These are phyloP conservation scores for Elaeagnus macrophylla DNA, from an alignment of 306 rosid species.

Conservation along the genomic window DNA sequence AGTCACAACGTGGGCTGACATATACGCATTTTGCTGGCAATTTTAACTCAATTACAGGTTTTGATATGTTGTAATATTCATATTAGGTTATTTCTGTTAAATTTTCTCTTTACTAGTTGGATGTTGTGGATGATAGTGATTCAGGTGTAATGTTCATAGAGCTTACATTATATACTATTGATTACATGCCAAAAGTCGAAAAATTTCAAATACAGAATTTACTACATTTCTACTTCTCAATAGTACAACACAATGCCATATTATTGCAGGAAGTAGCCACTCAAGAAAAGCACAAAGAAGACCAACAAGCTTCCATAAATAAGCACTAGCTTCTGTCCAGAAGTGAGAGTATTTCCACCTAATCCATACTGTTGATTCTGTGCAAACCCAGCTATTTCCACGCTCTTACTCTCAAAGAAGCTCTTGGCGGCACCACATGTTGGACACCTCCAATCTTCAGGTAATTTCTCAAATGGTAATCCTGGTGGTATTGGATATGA, in stretches of 20 bases:
- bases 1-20: too few species aligned
- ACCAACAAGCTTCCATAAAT: constrained; percentile 68
- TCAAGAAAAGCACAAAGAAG: constrained; percentile 66
- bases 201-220: background rate
- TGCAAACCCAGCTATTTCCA: constrained; percentile 87
- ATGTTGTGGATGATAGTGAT: background rate
- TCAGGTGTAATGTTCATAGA: background rate
- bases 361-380: constrained; percentile 91
- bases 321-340: constrained; percentile 79
- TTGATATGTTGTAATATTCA: too few species aligned
- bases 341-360: constrained; percentile 78
- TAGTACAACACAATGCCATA: constrained; percentile 7
- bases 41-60: too few species aligned
- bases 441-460: constrained; percentile 91
- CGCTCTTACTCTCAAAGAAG: constrained; percentile 83
- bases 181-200: background rate
- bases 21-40: too few species aligned
- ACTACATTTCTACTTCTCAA: constrained; percentile 11
- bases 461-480: constrained; percentile 59
- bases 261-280: constrained; percentile 88
- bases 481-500: constrained; percentile 83
- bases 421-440: constrained; percentile 89
- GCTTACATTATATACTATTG: constrained; percentile 1
- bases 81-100: too few species aligned
- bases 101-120: too few species aligned